These are phyloP conservation scores for Pistacia atlantica DNA, from an alignment of 345 rosid species.

Conservation along the genomic window DNA sequence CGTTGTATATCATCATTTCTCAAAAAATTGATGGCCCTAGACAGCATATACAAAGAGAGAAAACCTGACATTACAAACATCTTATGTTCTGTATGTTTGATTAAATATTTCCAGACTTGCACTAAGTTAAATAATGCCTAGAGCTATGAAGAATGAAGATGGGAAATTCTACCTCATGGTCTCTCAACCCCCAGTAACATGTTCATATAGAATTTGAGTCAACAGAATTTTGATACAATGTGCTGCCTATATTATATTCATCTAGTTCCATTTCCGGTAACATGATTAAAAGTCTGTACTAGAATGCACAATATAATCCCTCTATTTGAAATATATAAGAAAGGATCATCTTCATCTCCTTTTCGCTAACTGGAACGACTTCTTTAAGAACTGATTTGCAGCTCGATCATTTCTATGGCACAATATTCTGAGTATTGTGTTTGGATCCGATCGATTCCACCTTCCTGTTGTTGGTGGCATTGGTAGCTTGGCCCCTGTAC, in stretches of 20 bases:
- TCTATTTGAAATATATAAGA: conserved; percentile 2
- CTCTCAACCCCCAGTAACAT: conserved; percentile 23
- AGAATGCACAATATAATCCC: conserved; percentile 11
- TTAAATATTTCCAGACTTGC: neutral
- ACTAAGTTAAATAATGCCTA: conserved; percentile 20
- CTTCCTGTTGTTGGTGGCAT: conserved; percentile 82
- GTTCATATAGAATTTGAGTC: conserved; percentile 12
- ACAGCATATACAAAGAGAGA: neutral
- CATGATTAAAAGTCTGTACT: conserved; percentile 6
- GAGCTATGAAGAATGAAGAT: conserved; percentile 12
- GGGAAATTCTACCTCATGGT: conserved; percentile 12
- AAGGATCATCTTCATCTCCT: conserved; percentile 39
- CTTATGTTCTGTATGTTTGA: neutral
- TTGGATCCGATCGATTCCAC: conserved; percentile 85
- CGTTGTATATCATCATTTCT: neutral
- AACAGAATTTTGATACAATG: conserved; percentile 10
- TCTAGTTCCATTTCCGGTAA: neutral
- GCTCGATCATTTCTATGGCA: conserved; percentile 77
- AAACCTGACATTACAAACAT: neutral
- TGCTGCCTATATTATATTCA: neutral
- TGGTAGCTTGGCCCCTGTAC: conserved; percentile 59
- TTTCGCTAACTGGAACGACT: conserved; percentile 69
- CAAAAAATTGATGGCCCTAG: neutral
- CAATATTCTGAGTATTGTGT: conserved; percentile 72
- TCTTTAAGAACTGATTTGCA: conserved; percentile 70